A percentile compares a stretch with the other conserved stretches of the same genome.
phyloP scores from a whole-genome alignment of 2,329 filamentous ascomycete genomes.

The Kalaharituber pfeilii region DNA sequence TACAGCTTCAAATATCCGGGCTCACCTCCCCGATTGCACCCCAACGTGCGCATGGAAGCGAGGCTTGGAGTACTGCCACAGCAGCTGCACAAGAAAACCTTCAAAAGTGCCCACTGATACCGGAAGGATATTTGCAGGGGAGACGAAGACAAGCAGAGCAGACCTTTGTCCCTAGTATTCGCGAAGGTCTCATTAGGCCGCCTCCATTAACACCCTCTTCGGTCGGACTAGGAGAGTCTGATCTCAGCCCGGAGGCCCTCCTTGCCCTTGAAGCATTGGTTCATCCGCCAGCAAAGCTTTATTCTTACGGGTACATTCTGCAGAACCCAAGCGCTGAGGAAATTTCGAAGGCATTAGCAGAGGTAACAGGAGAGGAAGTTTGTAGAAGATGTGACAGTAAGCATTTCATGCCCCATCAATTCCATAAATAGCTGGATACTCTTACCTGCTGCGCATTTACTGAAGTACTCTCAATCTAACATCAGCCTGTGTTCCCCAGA shows the following conservation, averaged over 20 bases:
- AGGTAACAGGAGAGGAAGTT: neutral
- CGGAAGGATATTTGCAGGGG: too few relatives aligned
- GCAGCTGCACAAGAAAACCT: too few relatives aligned
- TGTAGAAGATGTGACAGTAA: neutral
- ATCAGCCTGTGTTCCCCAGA: neutral
- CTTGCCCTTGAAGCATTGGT: neutral
- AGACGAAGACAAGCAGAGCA: too few relatives aligned
- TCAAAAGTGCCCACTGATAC: too few relatives aligned
- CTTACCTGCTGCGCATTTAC: neutral
- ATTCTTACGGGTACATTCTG: neutral
- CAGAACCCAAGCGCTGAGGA: neutral
- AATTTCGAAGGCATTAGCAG: neutral
- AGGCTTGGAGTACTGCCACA: too few relatives aligned
- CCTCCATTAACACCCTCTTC: neutral
- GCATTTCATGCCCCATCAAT: too few relatives aligned
- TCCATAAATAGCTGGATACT: neutral
- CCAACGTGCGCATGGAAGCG: too few relatives aligned
- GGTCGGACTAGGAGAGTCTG: neutral
- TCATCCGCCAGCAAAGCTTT: neutral
- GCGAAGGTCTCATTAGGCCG: neutral
- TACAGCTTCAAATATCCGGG: too few relatives aligned
- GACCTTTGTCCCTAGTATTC: too few relatives aligned
- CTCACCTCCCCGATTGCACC: too few relatives aligned
- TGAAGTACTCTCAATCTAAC: neutral
- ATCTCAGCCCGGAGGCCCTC: neutral